Base-by-base conservation (phyloP, 306 rosid genomes). In the Rosa rugosa region DNA sequence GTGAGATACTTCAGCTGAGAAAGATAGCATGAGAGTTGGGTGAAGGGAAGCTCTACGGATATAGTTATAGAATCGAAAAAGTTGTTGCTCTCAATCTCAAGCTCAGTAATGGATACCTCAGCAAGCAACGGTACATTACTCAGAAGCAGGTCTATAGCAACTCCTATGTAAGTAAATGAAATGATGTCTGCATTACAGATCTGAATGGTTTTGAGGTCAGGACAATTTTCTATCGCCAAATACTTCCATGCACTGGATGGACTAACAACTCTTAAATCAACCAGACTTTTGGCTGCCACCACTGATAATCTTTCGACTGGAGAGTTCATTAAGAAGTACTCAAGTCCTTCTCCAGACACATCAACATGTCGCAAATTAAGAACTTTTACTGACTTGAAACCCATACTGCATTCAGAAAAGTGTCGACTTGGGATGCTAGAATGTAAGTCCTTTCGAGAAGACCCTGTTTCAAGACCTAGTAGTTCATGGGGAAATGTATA, bases 331-430 rank as follows among this genome's bases (percentile, higher is more conserved):
- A 72, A 49, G 5, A 50, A 47, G 62, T 72, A 14, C 60, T 72
- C 75, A 13, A 72, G 41, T 16, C 27, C 38, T 27, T 50, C 75
- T 16, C 42, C 75, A 5, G 16, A 6, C 75, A 16, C 75, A 13
- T 31, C 2, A 31, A 50, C 42, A 31, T 72, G 45, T 6, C 14
- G 22, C 44, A 72, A 9, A 16, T 4, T 18, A 27, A 72, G 75
- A 27, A 47, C 63, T 72, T 49, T 49, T n/a, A 72, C 45, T 16
- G 75, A 72, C 45, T 72, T 51, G 23, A 72, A 72, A 8, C 44
- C 44, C 2, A 70, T 14, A 14, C 54, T 22, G 8, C 45, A 7
- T 17, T 46, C 71, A 65, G 45, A 64, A 16, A 44, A 65, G 46
- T 36, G 42, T 2, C 36, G 22, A 13, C 11, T 34, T 64, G 69